Conservation (phyloP, 1,284 basidiomycete species). For the Salmacisia buchloeana region DNA sequence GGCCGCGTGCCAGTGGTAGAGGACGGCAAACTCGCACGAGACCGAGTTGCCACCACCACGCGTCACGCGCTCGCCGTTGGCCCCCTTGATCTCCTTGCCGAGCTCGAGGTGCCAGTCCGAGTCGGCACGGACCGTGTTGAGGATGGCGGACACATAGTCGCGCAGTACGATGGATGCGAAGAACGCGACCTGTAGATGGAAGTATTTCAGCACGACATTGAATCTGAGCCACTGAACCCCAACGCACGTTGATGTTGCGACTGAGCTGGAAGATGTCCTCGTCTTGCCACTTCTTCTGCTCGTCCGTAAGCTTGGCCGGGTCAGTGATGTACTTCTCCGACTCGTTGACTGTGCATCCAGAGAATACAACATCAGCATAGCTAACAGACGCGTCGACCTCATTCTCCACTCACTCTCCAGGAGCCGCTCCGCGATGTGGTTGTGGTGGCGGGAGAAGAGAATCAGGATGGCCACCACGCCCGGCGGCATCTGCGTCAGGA, state of each 20-base stretch:
- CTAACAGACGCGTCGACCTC: constrained; percentile 60
- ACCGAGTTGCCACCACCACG: constrained; percentile 36
- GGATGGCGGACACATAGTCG: constrained; percentile 41
- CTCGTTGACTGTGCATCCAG: constrained; percentile 23
- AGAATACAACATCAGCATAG: constrained; percentile 45
- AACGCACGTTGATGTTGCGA: constrained; percentile 19
- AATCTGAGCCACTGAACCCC: background rate
- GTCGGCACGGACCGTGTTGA: constrained; percentile 31
- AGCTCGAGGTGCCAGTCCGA: constrained; percentile 32
- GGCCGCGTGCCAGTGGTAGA: constrained; percentile 36
- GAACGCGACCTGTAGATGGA: constrained; percentile 9
- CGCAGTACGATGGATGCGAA: constrained; percentile 21
- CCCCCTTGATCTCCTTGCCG: constrained; percentile 10
- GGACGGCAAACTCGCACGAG: constrained; percentile 24
- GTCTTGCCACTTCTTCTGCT: constrained; percentile 24
- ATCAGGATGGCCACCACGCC: constrained; percentile 64
- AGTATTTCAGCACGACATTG: background rate
- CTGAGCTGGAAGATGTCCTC: constrained; percentile 54
- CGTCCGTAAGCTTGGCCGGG: constrained; percentile 14
- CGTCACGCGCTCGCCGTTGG: constrained; percentile 18
- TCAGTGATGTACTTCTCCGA: constrained; percentile 20
- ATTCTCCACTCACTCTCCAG: constrained; percentile 54
- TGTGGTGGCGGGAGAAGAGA: constrained; percentile 64
- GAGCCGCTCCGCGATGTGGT: constrained; percentile 68
- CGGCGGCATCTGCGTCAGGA: constrained; percentile 66